Percentiles rank a stretch among this genome's conserved stretches.
Conservation (phyloP, 176 grass and related monocot species). For the Pontederia crassipes region DNA sequence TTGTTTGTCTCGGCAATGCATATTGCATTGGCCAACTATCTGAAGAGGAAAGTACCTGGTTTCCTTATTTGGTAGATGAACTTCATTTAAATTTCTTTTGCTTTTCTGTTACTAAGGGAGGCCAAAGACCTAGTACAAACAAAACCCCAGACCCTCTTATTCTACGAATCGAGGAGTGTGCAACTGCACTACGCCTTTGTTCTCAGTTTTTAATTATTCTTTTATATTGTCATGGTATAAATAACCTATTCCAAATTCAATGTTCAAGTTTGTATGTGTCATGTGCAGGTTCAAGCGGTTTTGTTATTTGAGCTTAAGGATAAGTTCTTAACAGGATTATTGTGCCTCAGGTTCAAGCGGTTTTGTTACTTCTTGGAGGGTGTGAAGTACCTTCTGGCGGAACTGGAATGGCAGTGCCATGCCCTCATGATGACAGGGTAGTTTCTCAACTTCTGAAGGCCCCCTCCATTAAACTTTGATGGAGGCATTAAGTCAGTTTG, state of each 20-base stretch:
- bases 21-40: no score
- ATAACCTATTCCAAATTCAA: neutral
- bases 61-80: no score
- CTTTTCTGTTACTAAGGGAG: neutral
- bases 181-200: no score
- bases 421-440: constrained; percentile 50
- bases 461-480: constrained; percentile 1
- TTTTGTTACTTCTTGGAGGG: constrained; percentile 59
- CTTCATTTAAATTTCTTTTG: neutral
- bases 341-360: constrained; percentile 73
- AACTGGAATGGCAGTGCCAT: constrained; percentile 30
- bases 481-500: neutral
- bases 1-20: no score
- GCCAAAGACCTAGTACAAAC: no score
- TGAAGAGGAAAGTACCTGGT: no score
- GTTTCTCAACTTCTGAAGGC: constrained; percentile 1
- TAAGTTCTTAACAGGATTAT: constrained; percentile 16
- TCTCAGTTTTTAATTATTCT: no score
- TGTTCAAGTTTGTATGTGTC: no score
- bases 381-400: constrained; percentile 47
- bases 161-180: no score
- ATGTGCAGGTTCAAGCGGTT: no score
- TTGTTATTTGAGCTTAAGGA: neutral
- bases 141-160: no score
- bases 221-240: neutral